A percentile compares a stretch with the other conserved stretches of the same genome.
Conservation (phyloP, 495 filamentous ascomycete species). For the Aspergillus sparsus region DNA sequence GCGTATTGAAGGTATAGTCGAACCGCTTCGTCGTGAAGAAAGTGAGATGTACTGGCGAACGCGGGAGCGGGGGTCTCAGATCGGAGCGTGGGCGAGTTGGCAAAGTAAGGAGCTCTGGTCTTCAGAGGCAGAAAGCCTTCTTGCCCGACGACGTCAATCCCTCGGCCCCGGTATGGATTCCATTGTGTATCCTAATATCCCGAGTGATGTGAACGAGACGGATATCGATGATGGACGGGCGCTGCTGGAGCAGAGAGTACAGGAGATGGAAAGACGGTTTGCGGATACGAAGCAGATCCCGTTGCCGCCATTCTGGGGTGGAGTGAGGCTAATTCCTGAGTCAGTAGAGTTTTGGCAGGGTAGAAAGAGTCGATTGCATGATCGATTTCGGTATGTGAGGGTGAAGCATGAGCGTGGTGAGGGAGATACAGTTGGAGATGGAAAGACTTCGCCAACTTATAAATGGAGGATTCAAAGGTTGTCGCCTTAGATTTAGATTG, state of each 20-base stretch:
- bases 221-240: conserved; percentile 62
- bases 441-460: conserved; percentile 60
- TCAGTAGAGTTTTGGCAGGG: conserved; percentile 96
- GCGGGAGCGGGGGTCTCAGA: conserved; percentile 70
- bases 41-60: conserved; percentile 88
- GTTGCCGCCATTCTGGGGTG: conserved; percentile 93
- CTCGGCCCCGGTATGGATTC: conserved; percentile 38
- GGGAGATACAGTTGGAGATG: conserved; percentile 29
- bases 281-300: conserved; percentile 75
- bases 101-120: conserved; percentile 73
- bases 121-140: conserved; percentile 30
- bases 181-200: conserved; percentile 35
- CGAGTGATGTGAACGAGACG: conserved; percentile 61
- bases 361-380: conserved; percentile 80
- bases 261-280: conserved; percentile 71
- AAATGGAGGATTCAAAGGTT: conserved; percentile 44
- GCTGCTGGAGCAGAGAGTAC: conserved; percentile 66
- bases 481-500: conserved; percentile 35
- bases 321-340: conserved; percentile 80
- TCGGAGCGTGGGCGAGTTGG: conserved; percentile 92
- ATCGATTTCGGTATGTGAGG: conserved; percentile 84
- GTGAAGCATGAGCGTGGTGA: conserved; percentile 25
- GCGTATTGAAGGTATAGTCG: conserved; percentile 73
- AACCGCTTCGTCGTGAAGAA: conserved; percentile 68
- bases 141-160: conserved; percentile 35